Base-by-base conservation (phyloP, 768 basidiomycete genomes). In the Leccinum broughii region DNA sequence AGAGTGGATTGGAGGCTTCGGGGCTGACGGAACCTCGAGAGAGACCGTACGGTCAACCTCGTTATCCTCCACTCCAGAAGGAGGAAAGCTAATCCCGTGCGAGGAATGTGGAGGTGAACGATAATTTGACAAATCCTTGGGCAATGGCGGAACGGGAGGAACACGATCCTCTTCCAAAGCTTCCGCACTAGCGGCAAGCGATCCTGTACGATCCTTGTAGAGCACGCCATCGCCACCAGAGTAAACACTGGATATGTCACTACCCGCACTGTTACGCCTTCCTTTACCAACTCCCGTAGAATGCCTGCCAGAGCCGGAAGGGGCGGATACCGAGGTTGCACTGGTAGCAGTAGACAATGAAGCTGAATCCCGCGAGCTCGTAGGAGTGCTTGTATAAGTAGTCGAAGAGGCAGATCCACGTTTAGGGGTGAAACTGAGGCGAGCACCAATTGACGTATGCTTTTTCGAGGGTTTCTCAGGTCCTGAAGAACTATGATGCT, bases 141-240 rank as follows among this genome's bases (percentile, higher is more conserved):
- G 94, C 28, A 97, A 77, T 39, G 94, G 95, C 37, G 94, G 95
- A 4, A 96, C 93, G 28, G 94, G 94, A 17, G 95, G 95, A n/a
- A 97, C 95, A 58, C 77, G 68, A 60, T 77, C 77, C 65, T 85
- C 85, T 59, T 91, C 89, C 48, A 77, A 72, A 48, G 75, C 74
- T 62, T 93, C 90, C 53, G 80, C 83, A 64, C 81, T 83, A 54
- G 77, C 76, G 51, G 83, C 84, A 57, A 88, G 78, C 24, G 80
- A 84, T 55, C 85, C 84, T 49, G 81, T 84, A 51, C 90, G 86
- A 68, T 92, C 91, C 63, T 86, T 89, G 62, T 85, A 76, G 54
- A 80, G 79, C 28, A 78, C 76, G 4, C 80, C 83, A 67, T 93
- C 92, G 22, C 64, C 70, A 54, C 81, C 77, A 3, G 91, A 89